Base-by-base conservation (phyloP, 2,329 filamentous ascomycete species). In the Endoconidiophora polonica region DNA sequence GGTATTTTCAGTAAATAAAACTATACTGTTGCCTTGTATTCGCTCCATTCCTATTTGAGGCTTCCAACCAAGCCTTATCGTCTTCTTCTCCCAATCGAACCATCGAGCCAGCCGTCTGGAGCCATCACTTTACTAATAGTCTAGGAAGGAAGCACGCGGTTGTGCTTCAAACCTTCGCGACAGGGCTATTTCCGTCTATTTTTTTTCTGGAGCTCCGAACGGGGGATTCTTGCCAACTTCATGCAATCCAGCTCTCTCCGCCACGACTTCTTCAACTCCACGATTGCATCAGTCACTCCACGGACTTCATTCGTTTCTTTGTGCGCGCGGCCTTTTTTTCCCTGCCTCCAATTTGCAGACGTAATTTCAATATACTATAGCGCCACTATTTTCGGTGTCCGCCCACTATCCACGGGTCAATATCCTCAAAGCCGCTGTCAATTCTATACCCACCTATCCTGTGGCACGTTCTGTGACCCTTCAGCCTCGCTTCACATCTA, bases 161-260 rank as follows among this genome's bases (percentile, higher is more conserved):
- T 46, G 40, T 33, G 43, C 38, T 24, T 33, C 33, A 42, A 42
- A 46, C 7, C 38, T 46, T 50, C 49, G 49, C 49, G 49, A 50
- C 49, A 23, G 46, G 42, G 49, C 43, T 46, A 18, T 18, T 43
- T 33, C 14, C 29, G 22, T 24, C 14, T 29, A 42, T 40, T 41
- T 41, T 42, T 42, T 40, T 20, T 44, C 22, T 33, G 29, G 29
- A 33, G 29, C 43, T 14, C 14, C 14, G 24, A 20, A 33, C 14
- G 16, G 10, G 7, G 18, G 26, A 18, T 18, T 36, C 24, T 29
- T 33, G 5, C 20, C 20, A 29, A 10, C 42, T 33, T 16, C 7
- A 26, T 14, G 24, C 26, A 45, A n/a, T 16, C 9, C n/a, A 16
- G 33, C 23, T 14, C 18, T 29, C 22, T 33, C 14, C 43, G 10